Percentiles rank a stretch among this genome's conserved stretches.
These are phyloP conservation scores for Tulasnella sp. DNA, from an alignment of 768 basidiomycete genomes.

Conservation along the genomic window DNA sequence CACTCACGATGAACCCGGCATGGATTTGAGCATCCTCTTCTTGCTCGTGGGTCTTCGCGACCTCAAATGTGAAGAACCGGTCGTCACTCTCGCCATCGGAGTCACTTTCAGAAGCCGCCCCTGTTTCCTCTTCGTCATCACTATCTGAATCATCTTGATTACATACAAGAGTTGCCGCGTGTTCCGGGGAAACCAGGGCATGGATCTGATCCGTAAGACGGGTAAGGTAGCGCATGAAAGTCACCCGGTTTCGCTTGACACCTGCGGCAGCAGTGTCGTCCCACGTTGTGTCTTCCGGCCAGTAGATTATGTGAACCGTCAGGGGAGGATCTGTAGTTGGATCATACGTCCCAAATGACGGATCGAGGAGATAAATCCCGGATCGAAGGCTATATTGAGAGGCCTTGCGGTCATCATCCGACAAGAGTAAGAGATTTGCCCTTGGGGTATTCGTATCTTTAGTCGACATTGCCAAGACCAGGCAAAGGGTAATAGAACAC, in stretches of 20 bases:
- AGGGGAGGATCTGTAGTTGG: not conserved
- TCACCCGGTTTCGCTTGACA: constrained; percentile 43
- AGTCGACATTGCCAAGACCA: not conserved
- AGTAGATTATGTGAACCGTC: constrained; percentile 44
- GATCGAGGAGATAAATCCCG: constrained; percentile 10
- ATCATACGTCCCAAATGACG: not conserved
- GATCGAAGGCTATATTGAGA: not conserved
- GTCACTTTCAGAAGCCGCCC: not conserved
- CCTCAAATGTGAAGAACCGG: constrained; percentile 5
- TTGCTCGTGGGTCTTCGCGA: not conserved
- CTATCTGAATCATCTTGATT: constrained; percentile 9
- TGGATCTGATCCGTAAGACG: constrained; percentile 48
- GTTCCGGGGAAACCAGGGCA: constrained; percentile 41
- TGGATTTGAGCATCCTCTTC: not conserved
- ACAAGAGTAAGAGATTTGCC: not conserved
- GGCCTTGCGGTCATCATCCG: not conserved
- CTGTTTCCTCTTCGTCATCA: not conserved
- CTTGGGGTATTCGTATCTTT: not conserved
- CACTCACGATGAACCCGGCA: constrained; percentile 28
- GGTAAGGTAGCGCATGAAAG: constrained; percentile 55
- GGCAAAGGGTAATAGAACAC: constrained; percentile 21
- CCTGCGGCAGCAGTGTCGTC: constrained; percentile 32
- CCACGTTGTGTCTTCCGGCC: constrained; percentile 47
- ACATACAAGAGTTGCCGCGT: constrained; percentile 38
- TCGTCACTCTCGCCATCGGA: constrained; percentile 17